Base-by-base conservation (phyloP, 441 rosid species). In the Croton laevigatus region DNA sequence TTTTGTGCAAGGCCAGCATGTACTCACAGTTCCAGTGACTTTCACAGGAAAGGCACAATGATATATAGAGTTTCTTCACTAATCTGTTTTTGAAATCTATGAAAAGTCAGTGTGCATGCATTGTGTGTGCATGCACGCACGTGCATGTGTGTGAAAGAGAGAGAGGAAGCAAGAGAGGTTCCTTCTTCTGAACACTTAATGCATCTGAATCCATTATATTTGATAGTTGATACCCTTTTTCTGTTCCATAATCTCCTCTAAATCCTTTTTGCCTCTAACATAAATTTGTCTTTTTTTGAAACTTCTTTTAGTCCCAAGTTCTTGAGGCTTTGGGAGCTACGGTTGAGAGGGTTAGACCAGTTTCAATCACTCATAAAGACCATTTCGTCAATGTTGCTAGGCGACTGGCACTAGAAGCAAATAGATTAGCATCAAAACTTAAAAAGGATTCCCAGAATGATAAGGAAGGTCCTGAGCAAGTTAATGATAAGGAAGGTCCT, bases 241-340 rank as follows among this genome's bases (percentile, higher is more conserved):
- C 36, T 54, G 5, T 54, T 54, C 32, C 1, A 11, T 6, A 12
- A 20, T 54, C 13, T 54, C 5, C 48, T 36, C 3, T 55, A 70
- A 52, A 40, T 6, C 22, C 20, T 6, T 34, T 51, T 68, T 36
- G 27, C 22, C 22, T 22, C 17, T 32, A 49, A 65, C 45, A 73
- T 44, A 45, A 75, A 12, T 63, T 48, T 62, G 13, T 73, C 53
- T 68, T 16, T 58, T 12, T 58, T 69, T 42, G 76, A 40, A 72
- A 62, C 71, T 77, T 78, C n/a, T 81, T 58, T 22, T 80, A 92
- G 98, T 88, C 98, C 73, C 97, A 92, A 86, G 86, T 87, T 76
- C 71, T 95, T 59, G 99, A 94, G 84, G 97, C 94, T 73, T 83
- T 95, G 69, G 99, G 97, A 75, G 95, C 97, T 67, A 91, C 88